A percentile compares a stretch with the other conserved stretches of the same genome.
These are phyloP conservation scores for Plectosphaerella sp. DNA, from an alignment of 2,329 filamentous ascomycete species.

Conservation along the genomic window DNA sequence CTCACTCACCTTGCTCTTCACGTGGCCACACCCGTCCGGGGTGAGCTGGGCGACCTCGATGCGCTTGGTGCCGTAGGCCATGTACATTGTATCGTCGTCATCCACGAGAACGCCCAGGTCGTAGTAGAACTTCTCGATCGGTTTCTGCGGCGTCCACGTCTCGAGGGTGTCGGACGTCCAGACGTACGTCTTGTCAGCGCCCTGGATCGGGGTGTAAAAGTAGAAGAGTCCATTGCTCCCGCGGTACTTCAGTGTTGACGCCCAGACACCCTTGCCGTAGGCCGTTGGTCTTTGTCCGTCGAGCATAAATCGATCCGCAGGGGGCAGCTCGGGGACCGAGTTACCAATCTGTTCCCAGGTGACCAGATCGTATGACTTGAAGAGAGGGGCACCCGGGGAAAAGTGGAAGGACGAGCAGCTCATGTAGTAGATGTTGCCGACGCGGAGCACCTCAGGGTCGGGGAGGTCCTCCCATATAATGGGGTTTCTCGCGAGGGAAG, in stretches of 20 bases:
- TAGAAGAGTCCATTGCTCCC: constrained; percentile 9
- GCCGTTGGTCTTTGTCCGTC: constrained; percentile 29
- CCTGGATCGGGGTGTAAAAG: constrained; percentile 10
- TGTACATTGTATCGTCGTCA: constrained; percentile 42
- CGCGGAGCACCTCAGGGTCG: constrained; percentile 44
- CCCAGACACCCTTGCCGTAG: constrained; percentile 53
- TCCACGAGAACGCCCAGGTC: constrained; percentile 41
- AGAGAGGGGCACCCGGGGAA: constrained; percentile 46
- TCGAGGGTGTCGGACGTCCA: constrained; percentile 15
- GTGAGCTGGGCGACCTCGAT: constrained; percentile 38
- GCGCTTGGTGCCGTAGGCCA: constrained; percentile 35
- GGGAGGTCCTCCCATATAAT: constrained; percentile 46
- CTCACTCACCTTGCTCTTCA: constrained; percentile 28
- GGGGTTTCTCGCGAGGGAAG: constrained; percentile 28
- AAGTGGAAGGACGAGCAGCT: constrained; percentile 48
- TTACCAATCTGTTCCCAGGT: constrained; percentile 38
- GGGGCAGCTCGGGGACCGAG: constrained; percentile 33
- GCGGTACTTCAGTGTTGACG: constrained; percentile 42
- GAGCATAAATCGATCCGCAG: constrained; percentile 37
- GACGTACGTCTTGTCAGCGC: constrained; percentile 7
- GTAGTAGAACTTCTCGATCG: constrained; percentile 33
- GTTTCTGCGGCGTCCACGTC: background rate
- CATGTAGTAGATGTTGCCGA: constrained; percentile 42
- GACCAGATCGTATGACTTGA: constrained; percentile 46
- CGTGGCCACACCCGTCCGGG: constrained; percentile 35